Percentiles rank a stretch among this genome's conserved stretches.
These are phyloP conservation scores for Tolypocladium pustulatum DNA, from an alignment of 2,329 filamentous ascomycete species.

Conservation along the genomic window DNA sequence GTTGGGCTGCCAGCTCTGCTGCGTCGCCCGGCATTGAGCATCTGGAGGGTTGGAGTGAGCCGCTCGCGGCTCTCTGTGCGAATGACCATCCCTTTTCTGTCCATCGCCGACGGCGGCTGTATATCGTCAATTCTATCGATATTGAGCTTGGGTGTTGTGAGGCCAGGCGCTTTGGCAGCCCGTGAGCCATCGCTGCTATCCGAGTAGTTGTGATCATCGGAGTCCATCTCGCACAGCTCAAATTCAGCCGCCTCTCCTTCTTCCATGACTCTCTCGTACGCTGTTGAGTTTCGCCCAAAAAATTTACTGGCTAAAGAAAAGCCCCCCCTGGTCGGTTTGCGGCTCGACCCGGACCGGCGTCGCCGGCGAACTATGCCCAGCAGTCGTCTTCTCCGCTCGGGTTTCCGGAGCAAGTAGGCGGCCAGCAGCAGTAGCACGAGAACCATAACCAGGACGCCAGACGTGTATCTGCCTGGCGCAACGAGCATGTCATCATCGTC, in stretches of 20 bases:
- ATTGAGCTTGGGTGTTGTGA: slow-evolving; percentile 55
- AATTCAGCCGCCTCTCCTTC: slow-evolving; percentile 67
- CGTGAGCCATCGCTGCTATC: slow-evolving; percentile 48
- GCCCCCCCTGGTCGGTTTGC: slow-evolving; percentile 37
- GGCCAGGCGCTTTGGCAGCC: slow-evolving; percentile 52
- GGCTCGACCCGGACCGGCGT: slow-evolving; percentile 12
- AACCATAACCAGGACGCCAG: slow-evolving; percentile 68
- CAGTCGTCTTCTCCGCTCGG: slow-evolving; percentile 51
- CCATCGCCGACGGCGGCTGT: slow-evolving; percentile 35
- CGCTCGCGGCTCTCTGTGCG: slow-evolving; percentile 81
- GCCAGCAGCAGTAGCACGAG: slow-evolving; percentile 60
- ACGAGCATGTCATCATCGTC: slow-evolving; percentile 32
- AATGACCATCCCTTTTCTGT: slow-evolving; percentile 63
- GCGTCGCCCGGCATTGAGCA: slow-evolving; percentile 45
- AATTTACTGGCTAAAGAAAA: slow-evolving; percentile 51
- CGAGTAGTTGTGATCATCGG: slow-evolving; percentile 53
- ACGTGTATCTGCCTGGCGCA: slow-evolving; percentile 43
- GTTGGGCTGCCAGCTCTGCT: slow-evolving; percentile 49
- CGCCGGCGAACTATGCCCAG: slow-evolving; percentile 16
- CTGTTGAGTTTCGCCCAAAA: slow-evolving; percentile 45
- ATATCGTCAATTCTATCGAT: slow-evolving; percentile 39
- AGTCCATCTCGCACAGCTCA: slow-evolving; percentile 61
- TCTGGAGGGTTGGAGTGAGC: slow-evolving; percentile 45
- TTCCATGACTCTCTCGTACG: slow-evolving; percentile 80
- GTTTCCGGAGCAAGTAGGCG: slow-evolving; percentile 66